Evolutionary conservation across 495 filamentous ascomycete species (phyloP).

Genomic region (Penicillium verhagenii): DNA sequence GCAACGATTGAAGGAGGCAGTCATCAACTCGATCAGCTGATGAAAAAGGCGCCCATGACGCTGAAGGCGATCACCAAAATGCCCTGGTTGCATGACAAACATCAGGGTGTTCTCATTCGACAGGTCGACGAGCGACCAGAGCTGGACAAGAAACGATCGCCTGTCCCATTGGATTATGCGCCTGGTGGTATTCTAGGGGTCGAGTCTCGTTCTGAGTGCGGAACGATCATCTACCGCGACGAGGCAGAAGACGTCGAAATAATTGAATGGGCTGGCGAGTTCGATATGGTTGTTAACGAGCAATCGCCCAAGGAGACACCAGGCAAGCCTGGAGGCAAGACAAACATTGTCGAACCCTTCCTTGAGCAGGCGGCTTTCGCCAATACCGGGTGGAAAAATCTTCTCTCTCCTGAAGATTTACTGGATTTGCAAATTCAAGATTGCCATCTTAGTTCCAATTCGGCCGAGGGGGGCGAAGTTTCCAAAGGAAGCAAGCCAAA

Average conservation of each 20-base stretch:
- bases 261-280: background rate
- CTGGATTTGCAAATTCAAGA: background rate
- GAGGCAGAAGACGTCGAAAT: background rate
- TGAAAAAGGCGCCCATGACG: conserved; percentile 47
- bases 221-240: background rate
- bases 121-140: conserved; percentile 16
- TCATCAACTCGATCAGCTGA: conserved; percentile 31
- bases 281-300: background rate
- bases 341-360: background rate
- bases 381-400: background rate
- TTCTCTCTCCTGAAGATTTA: background rate
- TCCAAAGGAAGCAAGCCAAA: background rate
- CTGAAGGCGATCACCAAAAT: conserved; percentile 52
- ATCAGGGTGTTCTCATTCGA: conserved; percentile 41
- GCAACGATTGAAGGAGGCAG: conserved; percentile 31
- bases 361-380: background rate
- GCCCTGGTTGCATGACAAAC: conserved; percentile 46
- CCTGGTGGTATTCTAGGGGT: conserved; percentile 15
- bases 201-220: background rate
- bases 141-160: background rate
- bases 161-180: conserved; percentile 9
- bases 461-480: too few relatives aligned
- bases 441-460: too few relatives aligned
- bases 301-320: background rate
- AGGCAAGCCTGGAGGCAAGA: too few relatives aligned